Conservation (phyloP, 331 rosid genomes). For the Arachis monticola region DNA sequence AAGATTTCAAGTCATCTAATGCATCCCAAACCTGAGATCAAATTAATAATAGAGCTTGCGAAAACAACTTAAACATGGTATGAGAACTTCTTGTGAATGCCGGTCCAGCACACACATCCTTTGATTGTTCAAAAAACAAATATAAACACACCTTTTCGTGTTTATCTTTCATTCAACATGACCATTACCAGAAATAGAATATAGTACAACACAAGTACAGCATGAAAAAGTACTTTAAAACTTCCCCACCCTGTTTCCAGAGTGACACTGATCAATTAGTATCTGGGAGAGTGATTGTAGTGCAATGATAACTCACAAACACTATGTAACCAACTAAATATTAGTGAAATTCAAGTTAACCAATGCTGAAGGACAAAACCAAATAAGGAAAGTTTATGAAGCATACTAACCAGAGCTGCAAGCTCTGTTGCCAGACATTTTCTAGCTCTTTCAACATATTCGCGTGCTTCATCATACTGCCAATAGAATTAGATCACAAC, state of each 20-base stretch:
- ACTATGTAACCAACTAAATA: constrained; percentile 7
- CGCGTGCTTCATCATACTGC: constrained; percentile 95
- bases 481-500: constrained; percentile 31
- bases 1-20: not conserved
- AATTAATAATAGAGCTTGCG: not conserved
- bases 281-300: not conserved
- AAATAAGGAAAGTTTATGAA: constrained; percentile 6
- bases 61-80: constrained; percentile 8
- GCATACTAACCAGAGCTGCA: constrained; percentile 87
- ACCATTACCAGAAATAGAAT: not conserved
- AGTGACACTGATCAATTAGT: not conserved
- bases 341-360: constrained; percentile 1
- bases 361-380: constrained; percentile 5
- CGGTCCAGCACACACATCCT: constrained; percentile 6
- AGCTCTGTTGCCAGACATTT: constrained; percentile 98
- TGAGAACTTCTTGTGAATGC: not conserved
- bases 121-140: not conserved
- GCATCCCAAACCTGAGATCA: constrained; percentile 10
- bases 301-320: constrained; percentile 20
- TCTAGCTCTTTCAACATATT: constrained; percentile 94
- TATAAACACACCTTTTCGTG: not conserved
- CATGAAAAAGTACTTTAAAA: constrained; percentile 3
- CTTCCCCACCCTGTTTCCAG: not conserved
- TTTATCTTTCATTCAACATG: not conserved
- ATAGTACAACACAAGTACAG: not conserved